Evolutionary conservation across 2,329 filamentous ascomycete genomes (phyloP), one percentile per base, ranked within the genome.

Genomic region (Epichloe glyceriae): DNA sequence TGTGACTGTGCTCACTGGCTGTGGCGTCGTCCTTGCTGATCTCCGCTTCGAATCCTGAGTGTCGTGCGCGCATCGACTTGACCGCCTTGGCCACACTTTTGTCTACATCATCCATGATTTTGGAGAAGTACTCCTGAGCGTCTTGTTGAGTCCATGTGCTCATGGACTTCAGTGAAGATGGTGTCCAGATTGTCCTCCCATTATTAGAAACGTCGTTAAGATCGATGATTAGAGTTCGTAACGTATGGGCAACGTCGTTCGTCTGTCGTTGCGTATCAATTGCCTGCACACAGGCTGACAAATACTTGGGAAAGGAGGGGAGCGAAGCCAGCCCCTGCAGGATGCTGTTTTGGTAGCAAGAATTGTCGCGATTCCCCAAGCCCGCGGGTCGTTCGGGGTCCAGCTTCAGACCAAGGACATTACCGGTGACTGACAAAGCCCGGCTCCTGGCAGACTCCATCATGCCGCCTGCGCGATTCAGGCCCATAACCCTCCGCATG

Each of bases 281-380:
- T 42, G 60, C 55, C 33, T 59, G 58, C 2, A 70, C 67, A 20
- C 74, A 67, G 8, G 65, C 69, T 2, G 70, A 70, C 7, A 95
- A 74, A 60, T 88, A 93, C 3, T 70, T 70, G 26, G 78, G 76
- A 33, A 97, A 71, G 4, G 83, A 78, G 17, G 78, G 75, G 33
- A 97, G 73, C 4, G 90, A 85, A 1, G 90, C 83, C 41, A 97
- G 72, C 6, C 84, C 83, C 65, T 95, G 89, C 11, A 98, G 80
- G 19, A 96, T 84, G 63, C 90, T 96, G 67, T 98, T 98, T 67
- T 97, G 93, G 65, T 95, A 98, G 71, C 93, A 97, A 1, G 89
- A 95, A 64, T 96, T 95, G 70, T 95, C 88, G 70, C 83, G 84
- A 64, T 98, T 98, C 10, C 88, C 88, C 49, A 97, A 70, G 0